These are phyloP conservation scores for Xylariomycetidae sp. DNA, from an alignment of 2,329 filamentous ascomycete species.

Conservation along the genomic window DNA sequence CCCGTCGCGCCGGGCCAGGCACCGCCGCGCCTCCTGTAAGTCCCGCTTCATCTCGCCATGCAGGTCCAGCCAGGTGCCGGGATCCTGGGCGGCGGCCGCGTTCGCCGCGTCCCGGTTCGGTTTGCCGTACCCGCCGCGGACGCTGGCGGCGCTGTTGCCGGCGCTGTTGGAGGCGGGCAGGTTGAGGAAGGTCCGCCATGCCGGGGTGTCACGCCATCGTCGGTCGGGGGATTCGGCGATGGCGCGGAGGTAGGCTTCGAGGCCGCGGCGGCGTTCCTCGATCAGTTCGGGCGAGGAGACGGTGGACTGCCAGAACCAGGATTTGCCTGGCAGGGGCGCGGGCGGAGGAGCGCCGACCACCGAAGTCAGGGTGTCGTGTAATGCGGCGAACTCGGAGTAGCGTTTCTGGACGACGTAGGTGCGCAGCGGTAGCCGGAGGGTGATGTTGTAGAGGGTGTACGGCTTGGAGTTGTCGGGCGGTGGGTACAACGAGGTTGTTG, in stretches of 20 bases:
- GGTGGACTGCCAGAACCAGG: slow-evolving; percentile 72
- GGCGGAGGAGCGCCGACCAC: slow-evolving; percentile 61
- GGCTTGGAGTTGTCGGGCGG: slow-evolving; percentile 51
- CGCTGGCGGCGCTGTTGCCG: slow-evolving; percentile 41
- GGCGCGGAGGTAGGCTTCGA: slow-evolving; percentile 66
- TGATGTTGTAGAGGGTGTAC: slow-evolving; percentile 74
- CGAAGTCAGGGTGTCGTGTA: slow-evolving; percentile 57
- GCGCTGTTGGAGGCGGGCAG: slow-evolving; percentile 50
- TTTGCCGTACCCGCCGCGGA: slow-evolving; percentile 33
- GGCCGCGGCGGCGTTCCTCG: slow-evolving; percentile 59
- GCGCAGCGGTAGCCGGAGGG: slow-evolving; percentile 67
- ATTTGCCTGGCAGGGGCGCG: slow-evolving; percentile 61
- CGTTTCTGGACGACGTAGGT: slow-evolving; percentile 73
- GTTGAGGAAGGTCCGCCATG: slow-evolving; percentile 69
- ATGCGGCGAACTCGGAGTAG: slow-evolving; percentile 70
- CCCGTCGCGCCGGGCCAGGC: slow-evolving; percentile 62
- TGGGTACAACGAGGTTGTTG: slow-evolving; percentile 53
- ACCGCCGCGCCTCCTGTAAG: slow-evolving; percentile 60
- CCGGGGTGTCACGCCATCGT: slow-evolving; percentile 66
- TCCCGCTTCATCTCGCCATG: slow-evolving; percentile 67
- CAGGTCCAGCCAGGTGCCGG: slow-evolving; percentile 69
- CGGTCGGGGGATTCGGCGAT: slow-evolving; percentile 70
- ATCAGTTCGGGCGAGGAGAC: slow-evolving; percentile 63
- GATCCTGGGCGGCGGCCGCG: slow-evolving; percentile 46
- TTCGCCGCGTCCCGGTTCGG: slow-evolving; percentile 28